Percentiles rank a stretch among this genome's conserved stretches.
phyloP scores from a whole-genome alignment of 2,329 filamentous ascomycete genomes.

The Colletotrichum magnum region DNA sequence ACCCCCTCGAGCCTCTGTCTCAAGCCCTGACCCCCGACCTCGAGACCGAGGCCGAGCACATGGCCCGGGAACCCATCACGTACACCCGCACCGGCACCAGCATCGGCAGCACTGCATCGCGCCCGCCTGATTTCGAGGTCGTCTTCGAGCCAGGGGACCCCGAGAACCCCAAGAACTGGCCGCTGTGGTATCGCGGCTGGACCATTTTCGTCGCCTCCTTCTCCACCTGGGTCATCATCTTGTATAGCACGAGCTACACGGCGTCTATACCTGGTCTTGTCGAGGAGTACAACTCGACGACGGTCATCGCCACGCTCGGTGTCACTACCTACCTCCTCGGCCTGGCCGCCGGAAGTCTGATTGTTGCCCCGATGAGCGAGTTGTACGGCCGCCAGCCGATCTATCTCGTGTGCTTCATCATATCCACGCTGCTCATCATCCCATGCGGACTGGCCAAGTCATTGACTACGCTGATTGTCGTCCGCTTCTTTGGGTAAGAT shows the following conservation, averaged over 20 bases:
- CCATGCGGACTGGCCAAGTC: conserved; percentile 80
- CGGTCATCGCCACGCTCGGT: conserved; percentile 78
- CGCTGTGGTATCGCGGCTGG: conserved; percentile 63
- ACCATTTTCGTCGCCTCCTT: conserved; percentile 61
- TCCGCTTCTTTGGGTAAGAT: conserved; percentile 78
- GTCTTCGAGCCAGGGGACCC: conserved; percentile 76
- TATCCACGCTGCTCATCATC: conserved; percentile 79
- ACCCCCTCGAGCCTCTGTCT: conserved; percentile 51
- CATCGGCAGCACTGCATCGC: conserved; percentile 56
- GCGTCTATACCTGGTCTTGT: conserved; percentile 78
- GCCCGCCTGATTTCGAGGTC: conserved; percentile 77
- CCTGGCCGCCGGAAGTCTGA: conserved; percentile 77
- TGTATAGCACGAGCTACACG: conserved; percentile 86
- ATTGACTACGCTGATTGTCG: conserved; percentile 76
- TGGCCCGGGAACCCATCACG: conserved; percentile 56
- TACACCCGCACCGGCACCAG: conserved; percentile 56
- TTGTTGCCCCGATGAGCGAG: conserved; percentile 82
- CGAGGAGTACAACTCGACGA: conserved; percentile 72
- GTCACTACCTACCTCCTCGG: conserved; percentile 85
- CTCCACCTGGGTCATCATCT: conserved; percentile 67
- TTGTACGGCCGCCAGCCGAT: conserved; percentile 78
- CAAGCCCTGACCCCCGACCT: conserved; percentile 54
- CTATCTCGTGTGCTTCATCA: conserved; percentile 74
- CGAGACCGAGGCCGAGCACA: conserved; percentile 56
- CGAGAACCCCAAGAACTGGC: conserved; percentile 78